Percentiles rank a stretch among this genome's conserved stretches.
Conservation (phyloP, 2,329 filamentous ascomycete species). For the Ceratocystis lukuohia region DNA sequence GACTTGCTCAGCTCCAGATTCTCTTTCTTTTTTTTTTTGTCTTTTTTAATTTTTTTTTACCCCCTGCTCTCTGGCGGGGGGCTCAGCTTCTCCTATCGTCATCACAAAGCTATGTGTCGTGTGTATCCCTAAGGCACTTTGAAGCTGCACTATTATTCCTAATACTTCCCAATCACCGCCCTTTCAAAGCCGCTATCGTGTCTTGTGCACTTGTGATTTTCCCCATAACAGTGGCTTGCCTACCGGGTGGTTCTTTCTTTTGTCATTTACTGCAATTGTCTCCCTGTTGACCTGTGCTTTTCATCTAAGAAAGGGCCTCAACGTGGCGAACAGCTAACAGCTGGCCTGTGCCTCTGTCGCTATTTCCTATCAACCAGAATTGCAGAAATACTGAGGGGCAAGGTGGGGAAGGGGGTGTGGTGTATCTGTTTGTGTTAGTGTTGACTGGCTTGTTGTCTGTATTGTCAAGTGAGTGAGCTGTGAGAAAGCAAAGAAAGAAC, state of each 20-base stretch:
- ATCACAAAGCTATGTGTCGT: not conserved
- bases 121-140: constrained; percentile 1
- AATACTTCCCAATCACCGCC: not conserved
- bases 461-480: not conserved
- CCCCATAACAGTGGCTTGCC: not conserved
- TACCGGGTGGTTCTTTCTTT: not conserved
- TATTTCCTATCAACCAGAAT: not conserved
- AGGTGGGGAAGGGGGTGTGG: not conserved
- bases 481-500: not conserved
- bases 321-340: not conserved
- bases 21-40: no score
- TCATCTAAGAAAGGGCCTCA: not conserved
- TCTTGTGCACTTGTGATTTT: not conserved
- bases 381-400: no score
- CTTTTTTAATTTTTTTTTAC: not conserved
- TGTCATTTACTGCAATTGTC: not conserved
- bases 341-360: not conserved
- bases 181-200: not conserved
- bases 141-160: not conserved
- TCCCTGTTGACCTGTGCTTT: not conserved
- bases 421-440: no score
- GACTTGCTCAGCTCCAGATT: no score
- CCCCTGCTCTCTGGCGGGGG: not conserved
- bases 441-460: no score
- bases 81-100: not conserved